Base-by-base conservation (phyloP, 352 stramenopile genomes). In the Phytopythium oedochilum region DNA sequence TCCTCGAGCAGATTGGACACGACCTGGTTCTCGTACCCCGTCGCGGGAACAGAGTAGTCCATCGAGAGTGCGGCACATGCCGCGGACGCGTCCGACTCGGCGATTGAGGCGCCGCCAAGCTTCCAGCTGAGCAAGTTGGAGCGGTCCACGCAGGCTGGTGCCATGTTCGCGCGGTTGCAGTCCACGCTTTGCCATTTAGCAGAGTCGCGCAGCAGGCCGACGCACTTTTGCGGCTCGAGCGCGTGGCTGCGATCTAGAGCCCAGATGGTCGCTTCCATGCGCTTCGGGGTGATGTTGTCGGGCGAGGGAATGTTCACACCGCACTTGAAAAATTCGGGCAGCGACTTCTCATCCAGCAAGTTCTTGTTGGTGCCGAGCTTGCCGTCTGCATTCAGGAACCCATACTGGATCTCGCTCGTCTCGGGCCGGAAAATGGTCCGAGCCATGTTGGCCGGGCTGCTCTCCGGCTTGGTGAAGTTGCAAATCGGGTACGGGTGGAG, bases 361-460 rank as follows among this genome's bases (percentile, higher is more conserved):
- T 88, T 67, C 38, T 76, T 64, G 61, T 94, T 91, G 14, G 45
- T 62, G 18, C 84, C 84, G 28, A 94, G 48, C 35, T 89, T 68
- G 11, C 84, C 84, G 54, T 84, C 72, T 4, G 84, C 81, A 53
- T 94, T 94, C 28, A 94, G 60, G 53, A 92, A 89, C 0, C 68
- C 84, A 25, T 92, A 92, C 57, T 89, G 73, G 34, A 94, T 94
- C 55, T 94, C 84, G 44, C 84, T 94, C 23, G 81, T 92, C 69
- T 92, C 67, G 11, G 84, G 84, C 9, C 84, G 84, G 48, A 94
- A 89, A 34, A 94, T 88, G 0, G 73, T 88, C 26, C 72, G 68
- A 23, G 68, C 64, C 17, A 72, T 66, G 26, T 75, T 66, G 0
- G 83, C 55, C 22, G 83, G 71, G 2, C 75, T 61, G 5, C 73